A percentile compares a stretch with the other conserved stretches of the same genome.
phyloP scores from a whole-genome alignment of 495 filamentous ascomycete genomes.

The Annulohypoxylon bovei region DNA sequence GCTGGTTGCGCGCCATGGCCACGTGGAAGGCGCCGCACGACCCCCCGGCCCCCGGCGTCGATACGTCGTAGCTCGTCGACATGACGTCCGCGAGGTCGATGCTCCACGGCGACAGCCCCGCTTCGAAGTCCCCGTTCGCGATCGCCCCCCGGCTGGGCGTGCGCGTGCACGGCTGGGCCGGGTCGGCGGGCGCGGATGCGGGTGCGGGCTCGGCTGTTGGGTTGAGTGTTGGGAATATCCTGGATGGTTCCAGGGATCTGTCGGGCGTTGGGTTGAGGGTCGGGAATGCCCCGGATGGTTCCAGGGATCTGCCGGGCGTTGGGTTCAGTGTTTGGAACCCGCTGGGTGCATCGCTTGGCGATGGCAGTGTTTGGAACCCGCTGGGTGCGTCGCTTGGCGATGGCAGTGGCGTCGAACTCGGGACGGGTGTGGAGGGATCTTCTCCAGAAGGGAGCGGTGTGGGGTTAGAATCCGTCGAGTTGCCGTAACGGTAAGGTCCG shows the following conservation, averaged over 20 bases:
- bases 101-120: constrained; percentile 44
- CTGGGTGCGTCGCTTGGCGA: not conserved
- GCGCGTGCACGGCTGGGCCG: constrained; percentile 3
- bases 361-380: not conserved
- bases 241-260: too few relatives aligned
- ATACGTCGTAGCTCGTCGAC: constrained; percentile 38
- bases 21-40: constrained; percentile 42
- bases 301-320: not conserved
- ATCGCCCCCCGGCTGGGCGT: constrained; percentile 16
- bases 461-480: constrained; percentile 2
- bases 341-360: constrained; percentile 1
- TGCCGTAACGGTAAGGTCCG: constrained; percentile 13
- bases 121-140: constrained; percentile 46
- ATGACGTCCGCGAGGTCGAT: constrained; percentile 44
- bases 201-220: not conserved
- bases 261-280: not conserved
- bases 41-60: constrained; percentile 28
- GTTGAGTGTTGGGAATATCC: not conserved
- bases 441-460: not conserved
- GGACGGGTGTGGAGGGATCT: not conserved
- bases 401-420: not conserved
- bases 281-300: too few relatives aligned
- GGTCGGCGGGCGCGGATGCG: not conserved
- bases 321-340: not conserved
- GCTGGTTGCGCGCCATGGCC: constrained; percentile 34